Base-by-base conservation (phyloP, 2,329 filamentous ascomycete species). In the Laburnicola sp. region DNA sequence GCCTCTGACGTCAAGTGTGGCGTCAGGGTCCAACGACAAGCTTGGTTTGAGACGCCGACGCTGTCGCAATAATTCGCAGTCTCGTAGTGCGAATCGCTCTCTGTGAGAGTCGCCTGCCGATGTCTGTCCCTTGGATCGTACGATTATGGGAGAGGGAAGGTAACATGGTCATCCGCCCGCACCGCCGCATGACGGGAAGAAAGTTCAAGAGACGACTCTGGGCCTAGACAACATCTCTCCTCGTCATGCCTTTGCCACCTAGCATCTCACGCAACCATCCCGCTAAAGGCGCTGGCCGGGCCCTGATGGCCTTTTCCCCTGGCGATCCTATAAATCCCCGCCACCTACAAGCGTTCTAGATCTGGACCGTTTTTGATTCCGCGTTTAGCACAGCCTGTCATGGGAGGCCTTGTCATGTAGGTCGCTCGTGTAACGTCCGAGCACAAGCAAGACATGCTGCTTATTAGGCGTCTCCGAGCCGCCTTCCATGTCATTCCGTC, bases 361-460 rank as follows among this genome's bases (percentile, higher is more conserved):
- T 48, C 45, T 40, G 48, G 45, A 45, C 48, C 40, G 47, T 44
- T 42, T 11, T 23, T 22, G 45, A 31, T 35, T 30, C 49, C 51
- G 55, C 45, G 42, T 50, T 50, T 53, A 54, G 43, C 43, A 41
- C 42, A 52, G 51, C 50, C 39, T 34, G 45, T 59, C 56, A 58
- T 52, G 35, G 28, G 26, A 31, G 44, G 54, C 43, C 16, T 16
- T 30, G 21, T 22, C 37, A 23, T 16, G 10, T 40, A 22, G 30
- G 27, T 2, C 27, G 39, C 28, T 28, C 11, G 30, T 35, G 31
- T 21, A 7, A 35, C 22, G 11, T 9, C 8, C 3, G 30, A 36
- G 22, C 42, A 11, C 10, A 8, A 26, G 8, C 23, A n/a, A 9
- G 23, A 25, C 27, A 28, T 4, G 27, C 22, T 25, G 6, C 16